These are phyloP conservation scores for Sequoiadendron giganteum DNA, from an alignment of 75 land plant genomes.

Conservation along the genomic window DNA sequence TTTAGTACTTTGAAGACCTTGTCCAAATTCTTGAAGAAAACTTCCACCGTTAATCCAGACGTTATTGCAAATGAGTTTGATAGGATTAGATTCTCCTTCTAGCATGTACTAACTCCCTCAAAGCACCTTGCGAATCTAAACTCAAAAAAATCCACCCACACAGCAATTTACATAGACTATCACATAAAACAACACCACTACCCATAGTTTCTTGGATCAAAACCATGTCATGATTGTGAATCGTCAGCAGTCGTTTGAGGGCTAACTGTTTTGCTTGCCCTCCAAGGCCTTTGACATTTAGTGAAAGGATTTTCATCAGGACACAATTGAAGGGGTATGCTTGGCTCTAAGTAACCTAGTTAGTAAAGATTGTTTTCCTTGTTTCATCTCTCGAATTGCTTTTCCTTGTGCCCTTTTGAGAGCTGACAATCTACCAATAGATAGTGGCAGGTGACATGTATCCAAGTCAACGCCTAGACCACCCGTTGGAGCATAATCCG, in stretches of 20 bases:
- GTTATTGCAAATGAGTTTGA: background rate
- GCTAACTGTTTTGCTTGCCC: background rate
- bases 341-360: background rate
- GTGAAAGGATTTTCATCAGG: background rate
- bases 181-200: background rate
- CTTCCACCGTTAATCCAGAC: background rate
- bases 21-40: background rate
- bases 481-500: background rate
- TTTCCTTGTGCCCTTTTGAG: background rate
- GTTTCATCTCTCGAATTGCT: background rate
- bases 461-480: background rate
- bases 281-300: background rate
- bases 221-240: background rate
- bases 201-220: background rate
- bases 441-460: background rate
- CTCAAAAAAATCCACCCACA: background rate
- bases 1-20: background rate
- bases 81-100: background rate
- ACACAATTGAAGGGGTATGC: background rate
- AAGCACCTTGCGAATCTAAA: background rate
- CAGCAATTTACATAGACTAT: background rate
- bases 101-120: background rate
- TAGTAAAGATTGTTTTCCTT: background rate
- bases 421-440: background rate
- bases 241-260: background rate